Evolutionary conservation across 768 basidiomycete species (phyloP), one percentile per base, ranked within the genome.

Genomic region (Favolaschia claudopus): DNA sequence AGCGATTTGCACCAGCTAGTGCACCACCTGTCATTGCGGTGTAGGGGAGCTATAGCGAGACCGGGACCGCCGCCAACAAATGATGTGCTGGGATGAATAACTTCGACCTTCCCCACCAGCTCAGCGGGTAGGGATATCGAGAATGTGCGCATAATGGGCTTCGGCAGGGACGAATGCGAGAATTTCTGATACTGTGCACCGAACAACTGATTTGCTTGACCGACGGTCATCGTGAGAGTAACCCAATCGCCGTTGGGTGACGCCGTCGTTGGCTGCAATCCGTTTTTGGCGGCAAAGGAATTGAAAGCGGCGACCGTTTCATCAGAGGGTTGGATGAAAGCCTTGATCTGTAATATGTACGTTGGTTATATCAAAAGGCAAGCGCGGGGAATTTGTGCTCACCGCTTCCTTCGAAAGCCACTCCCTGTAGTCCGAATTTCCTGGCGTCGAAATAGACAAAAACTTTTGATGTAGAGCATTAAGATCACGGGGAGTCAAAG

Each of bases 211-310:
- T 55, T 55, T 8, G 54, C 54, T 24, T 44, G 28, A 12, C 43
- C 27, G 19, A 55, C 54, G 32, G 54, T n/a, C 4, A 55, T 31
- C 12, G 43, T 33, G 27, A 55, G 36, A 17, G 54, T 22, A 12
- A 47, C 40, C 54, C 44, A 55, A 19, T 55, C 54, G 14, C 43
- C 54, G 34, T 37, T 6, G 13, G 44, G 54, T 17, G 54, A 55
- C 24, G 39, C 39, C 20, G 39, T n/a, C 19, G 39, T 33, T 19
- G 42, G 12, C 29, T 42, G 24, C 22, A 54, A 29, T 27, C 42
- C 52, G 42, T 55, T 28, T 4, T 43, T 19, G 36, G 54, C 37
- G 7, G 31, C 43, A 19, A 55, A 55, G 8, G 13, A 22, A 9
- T 46, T 47, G 32, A 55, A 38, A 14, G 54, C 54, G 19, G 22